Percentiles rank a stretch among this genome's conserved stretches.
Evolutionary conservation across 148 eudicot species (phyloP).

Genomic region (Silene conica): DNA sequence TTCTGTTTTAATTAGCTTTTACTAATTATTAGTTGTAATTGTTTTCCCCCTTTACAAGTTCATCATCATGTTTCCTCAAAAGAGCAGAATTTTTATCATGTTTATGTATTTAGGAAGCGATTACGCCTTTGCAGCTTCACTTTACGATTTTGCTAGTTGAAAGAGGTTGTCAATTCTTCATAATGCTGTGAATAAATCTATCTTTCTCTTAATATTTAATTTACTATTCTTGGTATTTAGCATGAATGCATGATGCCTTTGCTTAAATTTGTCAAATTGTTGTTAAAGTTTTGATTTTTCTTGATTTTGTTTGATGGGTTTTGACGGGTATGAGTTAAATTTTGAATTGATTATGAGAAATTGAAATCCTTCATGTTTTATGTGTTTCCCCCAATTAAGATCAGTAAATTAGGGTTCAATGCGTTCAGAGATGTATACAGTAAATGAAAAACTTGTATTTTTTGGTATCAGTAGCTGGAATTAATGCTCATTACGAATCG

Average conservation of each 20-base stretch:
- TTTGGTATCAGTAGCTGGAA: background rate
- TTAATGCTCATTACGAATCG: background rate
- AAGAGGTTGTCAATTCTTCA: too few species aligned
- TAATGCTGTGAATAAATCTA: background rate
- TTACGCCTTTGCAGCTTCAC: too few species aligned
- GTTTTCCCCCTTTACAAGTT: too few species aligned
- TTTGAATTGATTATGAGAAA: background rate
- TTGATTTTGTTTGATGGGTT: background rate
- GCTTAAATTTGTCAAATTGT: background rate
- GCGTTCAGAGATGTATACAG: background rate
- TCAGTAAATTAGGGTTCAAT: background rate
- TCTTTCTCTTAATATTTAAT: background rate
- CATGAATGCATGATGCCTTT: background rate
- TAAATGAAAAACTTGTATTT: too few species aligned
- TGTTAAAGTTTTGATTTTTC: constrained; percentile 5
- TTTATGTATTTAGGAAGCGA: too few species aligned
- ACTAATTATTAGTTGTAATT: too few species aligned
- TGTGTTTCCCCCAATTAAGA: background rate
- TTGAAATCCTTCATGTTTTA: background rate
- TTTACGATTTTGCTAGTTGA: too few species aligned
- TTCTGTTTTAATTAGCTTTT: too few species aligned
- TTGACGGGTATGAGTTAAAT: background rate
- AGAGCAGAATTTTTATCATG: too few species aligned
- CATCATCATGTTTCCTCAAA: too few species aligned
- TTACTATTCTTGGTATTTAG: background rate